A percentile compares a stretch with the other conserved stretches of the same genome.
Evolutionary conservation across 345 rosid genomes (phyloP).

Genomic region (Salix dunnii): DNA sequence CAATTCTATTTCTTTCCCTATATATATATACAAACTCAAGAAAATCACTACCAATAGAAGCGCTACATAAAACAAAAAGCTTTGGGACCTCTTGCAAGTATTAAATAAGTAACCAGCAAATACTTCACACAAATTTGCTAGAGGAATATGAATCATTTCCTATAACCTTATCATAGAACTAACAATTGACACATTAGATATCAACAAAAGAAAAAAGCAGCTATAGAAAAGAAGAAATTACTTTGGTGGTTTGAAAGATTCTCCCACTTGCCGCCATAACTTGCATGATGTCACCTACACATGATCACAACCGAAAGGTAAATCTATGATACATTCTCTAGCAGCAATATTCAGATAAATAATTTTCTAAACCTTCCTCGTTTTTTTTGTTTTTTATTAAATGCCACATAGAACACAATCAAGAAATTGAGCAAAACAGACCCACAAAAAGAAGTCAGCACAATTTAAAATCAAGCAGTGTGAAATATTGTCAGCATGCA

Average conservation of each 20-base stretch:
- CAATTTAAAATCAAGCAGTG: not conserved
- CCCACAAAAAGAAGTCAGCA: not conserved
- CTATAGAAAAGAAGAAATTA: conserved; percentile 13
- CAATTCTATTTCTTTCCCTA: not conserved
- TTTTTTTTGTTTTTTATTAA: too few relatives aligned
- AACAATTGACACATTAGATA: not conserved
- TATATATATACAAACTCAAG: not conserved
- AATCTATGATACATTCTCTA: not conserved
- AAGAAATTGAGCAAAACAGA: too few relatives aligned
- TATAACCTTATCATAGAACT: not conserved
- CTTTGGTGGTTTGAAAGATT: conserved; percentile 80
- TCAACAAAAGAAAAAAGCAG: not conserved
- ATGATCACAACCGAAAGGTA: not conserved
- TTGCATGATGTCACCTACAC: conserved; percentile 62
- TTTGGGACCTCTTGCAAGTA: not conserved
- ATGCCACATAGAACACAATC: too few relatives aligned
- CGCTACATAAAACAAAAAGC: not conserved
- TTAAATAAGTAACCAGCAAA: not conserved
- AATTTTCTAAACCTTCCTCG: too few relatives aligned
- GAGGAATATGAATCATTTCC: not conserved
- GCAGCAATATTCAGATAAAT: too few relatives aligned
- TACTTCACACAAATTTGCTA: not conserved
- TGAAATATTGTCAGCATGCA: not conserved
- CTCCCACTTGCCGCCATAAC: conserved; percentile 82
- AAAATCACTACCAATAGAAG: not conserved